Evolutionary conservation across 1,284 basidiomycete species (phyloP), one percentile per base, ranked within the genome.

Genomic region (Leccinum griseonigrum): DNA sequence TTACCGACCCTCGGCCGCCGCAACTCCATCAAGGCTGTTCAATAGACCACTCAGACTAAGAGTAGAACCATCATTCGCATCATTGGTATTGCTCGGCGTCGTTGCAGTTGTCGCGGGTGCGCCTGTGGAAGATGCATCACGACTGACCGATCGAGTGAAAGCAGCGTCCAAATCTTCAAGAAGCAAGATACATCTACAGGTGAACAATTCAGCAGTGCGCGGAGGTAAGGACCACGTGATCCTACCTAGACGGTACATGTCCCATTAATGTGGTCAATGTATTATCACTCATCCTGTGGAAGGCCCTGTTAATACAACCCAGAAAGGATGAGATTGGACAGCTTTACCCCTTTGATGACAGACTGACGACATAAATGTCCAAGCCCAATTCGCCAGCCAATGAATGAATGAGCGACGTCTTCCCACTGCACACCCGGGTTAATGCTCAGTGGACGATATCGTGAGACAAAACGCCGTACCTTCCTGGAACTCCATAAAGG

Each of bases 141-240:
- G 91, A 72, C 85, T 88, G 69, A 92, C 86, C 55, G 87, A 88
- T 54, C 90, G 88, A 65, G 91, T 93, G 78, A 93, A 93, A 36
- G 91, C 91, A 61, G 91, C 91, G 73, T 93, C 91, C 68, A 93
- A 80, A 80, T 93, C 92, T 77, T 95, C 93, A 73, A 95, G 82
- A 75, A 95, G 85, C 68, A 95, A 80, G 65, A 95, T 93, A 80
- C 90, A 92, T 79, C 90, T 90, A 60, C 3, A 48, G 16, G 48
- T 3, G 54, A 53, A 61, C 16, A 18, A 7, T 22, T 76, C 31
- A 74, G 59, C 13, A 56, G 26, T 29, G 57, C 26, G 32, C 26
- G 22, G 34, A 10, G 31, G 28, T 36, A 6, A 48, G 46, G 4
- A 3, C 51, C 9, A 28, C 18, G n/a, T 59, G 57, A 64, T 66